phyloP scores from a whole-genome alignment of 192 early-diverging fungal species.

The Podila minutissima region DNA sequence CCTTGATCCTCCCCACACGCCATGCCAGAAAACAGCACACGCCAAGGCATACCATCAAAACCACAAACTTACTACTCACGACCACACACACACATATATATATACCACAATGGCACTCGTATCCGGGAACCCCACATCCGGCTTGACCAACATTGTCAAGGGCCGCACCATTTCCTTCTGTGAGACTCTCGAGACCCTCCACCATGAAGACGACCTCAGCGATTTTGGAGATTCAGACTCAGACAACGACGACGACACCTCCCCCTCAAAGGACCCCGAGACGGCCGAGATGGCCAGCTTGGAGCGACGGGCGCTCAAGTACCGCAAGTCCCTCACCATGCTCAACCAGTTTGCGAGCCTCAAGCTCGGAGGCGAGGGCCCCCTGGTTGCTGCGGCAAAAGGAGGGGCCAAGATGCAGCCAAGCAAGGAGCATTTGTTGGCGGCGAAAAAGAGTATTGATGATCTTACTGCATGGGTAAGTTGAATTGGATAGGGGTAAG shows the following conservation, averaged over 20 bases:
- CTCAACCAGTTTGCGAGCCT: conserved; percentile 30
- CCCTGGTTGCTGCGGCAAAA: background rate
- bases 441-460: conserved; percentile 51
- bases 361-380: background rate
- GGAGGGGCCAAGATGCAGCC: conserved; percentile 20
- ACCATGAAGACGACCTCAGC: conserved; percentile 16
- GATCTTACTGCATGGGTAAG: conserved; percentile 50
- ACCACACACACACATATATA: background rate
- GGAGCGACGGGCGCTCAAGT: conserved; percentile 32
- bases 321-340: conserved; percentile 44
- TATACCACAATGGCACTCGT: conserved; percentile 18
- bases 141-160: conserved; percentile 17
- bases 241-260: conserved; percentile 9
- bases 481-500: no score
- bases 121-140: conserved; percentile 10
- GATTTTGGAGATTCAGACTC: conserved; percentile 1
- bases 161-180: conserved; percentile 38
- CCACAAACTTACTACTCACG: background rate
- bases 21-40: background rate
- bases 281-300: conserved; percentile 44
- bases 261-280: conserved; percentile 25
- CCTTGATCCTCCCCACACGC: background rate
- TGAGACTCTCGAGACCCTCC: conserved; percentile 31
- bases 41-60: background rate
- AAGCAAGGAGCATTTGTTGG: conserved; percentile 40